phyloP scores from a whole-genome alignment of 305 asterid species.

The Rubia peregrina region DNA sequence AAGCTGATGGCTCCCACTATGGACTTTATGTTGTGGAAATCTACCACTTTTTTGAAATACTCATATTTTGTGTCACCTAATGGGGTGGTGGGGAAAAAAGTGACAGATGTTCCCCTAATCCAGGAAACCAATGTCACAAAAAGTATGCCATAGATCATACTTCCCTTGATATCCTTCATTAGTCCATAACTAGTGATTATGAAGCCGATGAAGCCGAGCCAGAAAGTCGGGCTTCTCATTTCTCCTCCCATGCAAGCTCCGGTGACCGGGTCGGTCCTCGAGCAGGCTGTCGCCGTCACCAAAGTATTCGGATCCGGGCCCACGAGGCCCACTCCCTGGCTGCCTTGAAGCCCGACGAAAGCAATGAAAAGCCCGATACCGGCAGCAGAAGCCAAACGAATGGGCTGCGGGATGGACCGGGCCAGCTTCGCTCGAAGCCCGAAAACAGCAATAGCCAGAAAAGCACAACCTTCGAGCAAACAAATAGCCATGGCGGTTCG shows the following conservation, averaged over 20 bases:
- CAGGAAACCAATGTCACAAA: slow-evolving; percentile 62
- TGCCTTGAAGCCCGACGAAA: slow-evolving; percentile 58
- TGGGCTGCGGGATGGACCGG: slow-evolving; percentile 46
- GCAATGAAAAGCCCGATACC: slow-evolving; percentile 73
- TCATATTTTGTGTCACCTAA: slow-evolving; percentile 44
- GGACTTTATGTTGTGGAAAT: slow-evolving; percentile 54
- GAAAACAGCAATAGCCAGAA: slow-evolving; percentile 43
- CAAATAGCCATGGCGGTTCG: slow-evolving; percentile 60
- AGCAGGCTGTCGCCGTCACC: slow-evolving; percentile 44
- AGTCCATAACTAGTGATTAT: slow-evolving; percentile 49
- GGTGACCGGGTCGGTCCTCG: slow-evolving; percentile 24
- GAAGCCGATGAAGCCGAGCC: slow-evolving; percentile 59
- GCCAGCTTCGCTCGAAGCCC: slow-evolving; percentile 73
- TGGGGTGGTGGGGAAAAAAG: slow-evolving; percentile 51
- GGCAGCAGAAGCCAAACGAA: slow-evolving; percentile 48
- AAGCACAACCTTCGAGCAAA: slow-evolving; percentile 53
- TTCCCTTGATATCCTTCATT: slow-evolving; percentile 56
- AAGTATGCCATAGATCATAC: slow-evolving; percentile 71
- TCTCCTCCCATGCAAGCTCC: slow-evolving; percentile 55
- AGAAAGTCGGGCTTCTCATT: slow-evolving; percentile 68
- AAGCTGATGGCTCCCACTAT: slow-evolving; percentile 52
- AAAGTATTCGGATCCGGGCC: slow-evolving; percentile 55
- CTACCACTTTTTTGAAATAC: slow-evolving; percentile 48
- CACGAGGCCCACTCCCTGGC: slow-evolving; percentile 56
- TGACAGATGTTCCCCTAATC: slow-evolving; percentile 58